These are phyloP conservation scores for Botrytis cinerea DNA, from an alignment of 2,329 filamentous ascomycete species.

Conservation along the genomic window DNA sequence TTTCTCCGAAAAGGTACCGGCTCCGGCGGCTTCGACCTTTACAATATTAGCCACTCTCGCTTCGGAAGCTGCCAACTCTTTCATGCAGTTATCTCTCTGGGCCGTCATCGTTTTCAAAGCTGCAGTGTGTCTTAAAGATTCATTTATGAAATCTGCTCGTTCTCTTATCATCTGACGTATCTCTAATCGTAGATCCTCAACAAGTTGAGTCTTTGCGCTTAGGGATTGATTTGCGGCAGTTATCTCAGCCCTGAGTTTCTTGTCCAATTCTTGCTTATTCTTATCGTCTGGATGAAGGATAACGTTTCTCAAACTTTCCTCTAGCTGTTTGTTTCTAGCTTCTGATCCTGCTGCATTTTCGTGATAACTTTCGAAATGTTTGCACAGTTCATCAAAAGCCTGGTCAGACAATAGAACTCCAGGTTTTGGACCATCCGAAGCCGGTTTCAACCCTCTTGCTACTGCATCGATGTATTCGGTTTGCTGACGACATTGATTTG, in stretches of 20 bases:
- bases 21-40: not conserved
- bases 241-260: not conserved
- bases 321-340: not conserved
- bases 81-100: no score
- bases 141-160: no score
- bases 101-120: no score
- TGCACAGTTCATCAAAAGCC: slow-evolving; percentile 1
- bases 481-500: not conserved
- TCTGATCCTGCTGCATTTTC: not conserved
- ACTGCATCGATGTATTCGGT: not conserved
- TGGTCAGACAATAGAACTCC: not conserved
- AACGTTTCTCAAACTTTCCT: not conserved
- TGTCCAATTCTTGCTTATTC: not conserved
- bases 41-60: not conserved
- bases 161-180: not conserved
- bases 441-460: not conserved
- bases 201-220: not conserved
- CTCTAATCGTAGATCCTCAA: not conserved
- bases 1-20: not conserved
- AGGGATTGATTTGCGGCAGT: not conserved
- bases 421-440: not conserved
- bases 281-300: not conserved
- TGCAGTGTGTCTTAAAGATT: no score
- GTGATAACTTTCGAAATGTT: slow-evolving; percentile 15
- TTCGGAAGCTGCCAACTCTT: not conserved